A percentile compares a stretch with the other conserved stretches of the same genome.
These are phyloP conservation scores for Thielaviopsis punctulata DNA, from an alignment of 2,329 filamentous ascomycete species.

Conservation along the genomic window DNA sequence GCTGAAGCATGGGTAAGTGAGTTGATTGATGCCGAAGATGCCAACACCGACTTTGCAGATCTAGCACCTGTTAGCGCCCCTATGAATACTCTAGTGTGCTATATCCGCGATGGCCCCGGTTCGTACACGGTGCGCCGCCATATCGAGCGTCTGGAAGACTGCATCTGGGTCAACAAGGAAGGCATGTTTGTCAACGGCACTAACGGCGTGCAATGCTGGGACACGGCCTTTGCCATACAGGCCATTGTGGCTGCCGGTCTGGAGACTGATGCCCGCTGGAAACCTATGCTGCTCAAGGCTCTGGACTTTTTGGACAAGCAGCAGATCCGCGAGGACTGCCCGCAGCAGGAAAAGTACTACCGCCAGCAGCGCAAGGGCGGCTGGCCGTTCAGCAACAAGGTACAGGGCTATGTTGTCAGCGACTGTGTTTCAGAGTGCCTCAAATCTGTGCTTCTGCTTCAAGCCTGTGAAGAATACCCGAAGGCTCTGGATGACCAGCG, in stretches of 20 bases:
- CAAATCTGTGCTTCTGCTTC: constrained; percentile 71
- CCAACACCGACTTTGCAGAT: constrained; percentile 74
- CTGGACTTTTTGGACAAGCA: constrained; percentile 77
- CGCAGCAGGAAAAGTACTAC: constrained; percentile 65
- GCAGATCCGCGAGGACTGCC: constrained; percentile 72
- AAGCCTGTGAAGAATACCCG: constrained; percentile 61
- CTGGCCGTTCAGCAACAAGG: constrained; percentile 87
- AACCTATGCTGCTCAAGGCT: constrained; percentile 66
- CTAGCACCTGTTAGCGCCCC: constrained; percentile 79
- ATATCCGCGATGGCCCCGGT: constrained; percentile 66
- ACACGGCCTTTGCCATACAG: constrained; percentile 81
- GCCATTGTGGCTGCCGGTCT: constrained; percentile 64
- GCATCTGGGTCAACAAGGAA: constrained; percentile 78
- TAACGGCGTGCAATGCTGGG: constrained; percentile 96
- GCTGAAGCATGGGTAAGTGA: constrained; percentile 72
- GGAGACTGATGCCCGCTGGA: constrained; percentile 59
- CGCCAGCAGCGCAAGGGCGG: constrained; percentile 81
- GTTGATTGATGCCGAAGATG: constrained; percentile 77
- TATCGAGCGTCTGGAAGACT: constrained; percentile 67
- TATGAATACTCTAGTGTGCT: constrained; percentile 80
- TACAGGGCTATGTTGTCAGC: constrained; percentile 87
- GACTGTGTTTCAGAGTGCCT: constrained; percentile 88
- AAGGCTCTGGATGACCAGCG: constrained; percentile 57
- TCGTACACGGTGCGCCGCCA: constrained; percentile 57
- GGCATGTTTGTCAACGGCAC: constrained; percentile 93